Evolutionary conservation across 352 stramenopile genomes (phyloP).

Genomic region (Elongisporangium undulatum): DNA sequence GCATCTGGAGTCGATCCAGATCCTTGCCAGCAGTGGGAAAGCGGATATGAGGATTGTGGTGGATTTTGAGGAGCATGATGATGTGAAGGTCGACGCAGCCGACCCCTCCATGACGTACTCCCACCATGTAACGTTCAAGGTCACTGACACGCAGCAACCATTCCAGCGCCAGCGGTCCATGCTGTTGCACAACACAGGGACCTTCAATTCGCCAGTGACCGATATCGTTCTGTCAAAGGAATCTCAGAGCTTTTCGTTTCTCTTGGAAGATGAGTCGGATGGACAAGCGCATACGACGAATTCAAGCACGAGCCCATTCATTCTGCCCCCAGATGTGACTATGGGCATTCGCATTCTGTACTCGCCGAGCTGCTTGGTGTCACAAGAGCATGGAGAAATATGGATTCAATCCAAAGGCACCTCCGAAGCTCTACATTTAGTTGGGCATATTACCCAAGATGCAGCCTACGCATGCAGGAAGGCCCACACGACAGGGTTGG

Average conservation of each 20-base stretch:
- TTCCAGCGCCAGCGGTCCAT: constrained; percentile 2
- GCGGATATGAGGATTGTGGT: constrained; percentile 22
- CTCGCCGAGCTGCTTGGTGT: neutral
- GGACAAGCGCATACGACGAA: neutral
- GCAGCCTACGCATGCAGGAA: neutral
- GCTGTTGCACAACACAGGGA: constrained; percentile 6
- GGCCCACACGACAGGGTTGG: neutral
- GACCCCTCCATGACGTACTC: neutral
- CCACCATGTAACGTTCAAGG: neutral
- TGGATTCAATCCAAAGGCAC: neutral
- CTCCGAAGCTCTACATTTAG: neutral
- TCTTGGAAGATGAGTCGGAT: neutral
- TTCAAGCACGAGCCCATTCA: neutral
- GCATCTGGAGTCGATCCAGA: constrained; percentile 43
- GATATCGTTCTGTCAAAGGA: neutral
- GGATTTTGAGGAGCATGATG: neutral
- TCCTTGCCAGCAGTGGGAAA: constrained; percentile 37
- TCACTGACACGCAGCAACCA: neutral
- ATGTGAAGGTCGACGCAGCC: neutral
- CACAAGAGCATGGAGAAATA: neutral
- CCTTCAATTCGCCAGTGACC: neutral
- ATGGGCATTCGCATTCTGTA: neutral
- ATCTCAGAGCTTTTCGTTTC: neutral
- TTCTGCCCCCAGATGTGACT: neutral
- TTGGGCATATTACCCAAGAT: neutral